Base-by-base conservation (phyloP, 2,329 filamentous ascomycete species). In the Harringtonia lauricola region DNA sequence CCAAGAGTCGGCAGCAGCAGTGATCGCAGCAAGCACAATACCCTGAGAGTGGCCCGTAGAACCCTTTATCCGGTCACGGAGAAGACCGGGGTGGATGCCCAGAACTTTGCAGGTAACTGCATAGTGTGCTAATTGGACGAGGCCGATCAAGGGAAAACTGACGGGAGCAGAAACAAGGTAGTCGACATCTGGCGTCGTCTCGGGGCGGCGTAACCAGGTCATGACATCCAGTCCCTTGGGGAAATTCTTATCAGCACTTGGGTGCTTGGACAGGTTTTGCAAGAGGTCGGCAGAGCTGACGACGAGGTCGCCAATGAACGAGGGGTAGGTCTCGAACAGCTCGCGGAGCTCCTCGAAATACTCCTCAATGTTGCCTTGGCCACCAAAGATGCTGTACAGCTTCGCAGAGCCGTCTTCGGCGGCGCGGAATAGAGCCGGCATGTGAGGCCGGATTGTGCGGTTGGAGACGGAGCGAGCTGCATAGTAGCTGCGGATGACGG, bases 291-390 rank as follows among this genome's bases (percentile, higher is more conserved):
- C 89, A 8, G 88, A 82, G 21, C 80, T 76, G 24, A 75, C 74
- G 57, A 98, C 76, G 51, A 96, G 79, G 52, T 94, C 87, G 53
- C 86, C 83, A 6, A 95, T 79, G 53, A 98, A 94, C 24, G 84
- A 84, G 13, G 86, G 83, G 66, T 98, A 98, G 47, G 89, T 95
- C 55, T 73, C 80, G 69, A 90, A 90, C 46, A 96, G 77, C 62
- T 94, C 84, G 45, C 92, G 81, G 49, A 98, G 76, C 69, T 98
- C 92, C 54, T 98, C 90, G 57, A 98, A 98, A 67, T 98, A 98
- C 67, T 98, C 94, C 65, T 98, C 90, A 51, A 98, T 96, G 64
- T 98, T 98, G 55, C 92, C 92, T 63, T 98, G 92, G 8, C 92
- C 92, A 47, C 92, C 92, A 54, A 96, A 95, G 49, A 98, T 88